A percentile compares a stretch with the other conserved stretches of the same genome.
Evolutionary conservation across 2,329 filamentous ascomycete genomes (phyloP).

Genomic region (Aurifilum marmelostoma): DNA sequence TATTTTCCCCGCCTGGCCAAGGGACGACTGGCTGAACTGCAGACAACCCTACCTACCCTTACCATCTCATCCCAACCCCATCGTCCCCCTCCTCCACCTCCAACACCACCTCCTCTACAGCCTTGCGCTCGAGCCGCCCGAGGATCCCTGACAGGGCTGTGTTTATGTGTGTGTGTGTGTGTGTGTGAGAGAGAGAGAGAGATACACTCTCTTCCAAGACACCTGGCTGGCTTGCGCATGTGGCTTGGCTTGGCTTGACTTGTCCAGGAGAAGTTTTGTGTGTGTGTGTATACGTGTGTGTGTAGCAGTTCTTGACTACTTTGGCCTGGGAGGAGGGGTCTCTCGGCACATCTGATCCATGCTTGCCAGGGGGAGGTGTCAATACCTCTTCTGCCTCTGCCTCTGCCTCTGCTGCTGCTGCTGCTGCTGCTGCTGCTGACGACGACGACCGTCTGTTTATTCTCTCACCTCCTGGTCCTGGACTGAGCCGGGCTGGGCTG

Average conservation of each 20-base stretch:
- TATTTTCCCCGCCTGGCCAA: neutral
- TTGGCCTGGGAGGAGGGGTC: neutral
- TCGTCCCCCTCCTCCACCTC: conserved; percentile 1
- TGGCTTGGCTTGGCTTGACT: conserved; percentile 22
- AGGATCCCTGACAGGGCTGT: conserved; percentile 16
- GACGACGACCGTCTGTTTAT: conserved; percentile 3
- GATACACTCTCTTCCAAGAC: conserved; percentile 22
- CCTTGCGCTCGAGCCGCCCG: conserved; percentile 6
- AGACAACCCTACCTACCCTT: neutral
- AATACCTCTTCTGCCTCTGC: neutral
- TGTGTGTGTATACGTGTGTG: neutral
- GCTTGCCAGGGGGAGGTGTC: conserved; percentile 2
- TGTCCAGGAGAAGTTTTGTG: conserved; percentile 20
- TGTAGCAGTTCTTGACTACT: neutral
- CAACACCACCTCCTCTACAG: neutral
- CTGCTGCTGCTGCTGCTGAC: neutral
- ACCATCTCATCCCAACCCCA: neutral
- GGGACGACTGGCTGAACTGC: neutral
- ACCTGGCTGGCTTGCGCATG: conserved; percentile 23
- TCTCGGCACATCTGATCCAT: conserved; percentile 20
- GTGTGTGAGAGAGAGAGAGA: conserved; percentile 20
- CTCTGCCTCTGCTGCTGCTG: too few relatives aligned
- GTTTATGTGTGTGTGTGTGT: conserved; percentile 8
- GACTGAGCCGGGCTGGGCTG: neutral
- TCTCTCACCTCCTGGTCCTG: neutral